phyloP scores from a whole-genome alignment of 495 filamentous ascomycete genomes.

The Daldinia loculata region DNA sequence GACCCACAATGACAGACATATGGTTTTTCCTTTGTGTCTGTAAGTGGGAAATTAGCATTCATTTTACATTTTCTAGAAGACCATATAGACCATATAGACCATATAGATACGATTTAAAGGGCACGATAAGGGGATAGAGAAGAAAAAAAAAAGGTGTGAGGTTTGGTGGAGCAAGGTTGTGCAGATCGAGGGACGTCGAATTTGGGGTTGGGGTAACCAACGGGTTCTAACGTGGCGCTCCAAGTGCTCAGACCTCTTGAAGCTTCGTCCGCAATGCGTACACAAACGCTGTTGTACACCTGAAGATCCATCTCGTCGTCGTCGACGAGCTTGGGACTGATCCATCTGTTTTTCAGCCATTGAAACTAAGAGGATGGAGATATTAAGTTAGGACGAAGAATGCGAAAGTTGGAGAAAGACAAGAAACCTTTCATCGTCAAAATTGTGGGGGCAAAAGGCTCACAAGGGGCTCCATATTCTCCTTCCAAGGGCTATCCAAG shows the following conservation, averaged over 20 bases:
- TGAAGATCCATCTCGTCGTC: conserved; percentile 48
- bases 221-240: conserved; percentile 65
- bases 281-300: conserved; percentile 45
- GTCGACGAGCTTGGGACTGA: conserved; percentile 46
- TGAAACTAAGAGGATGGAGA: conserved; percentile 24
- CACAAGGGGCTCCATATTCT: conserved; percentile 18
- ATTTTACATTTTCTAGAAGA: neutral
- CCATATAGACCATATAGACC: neutral
- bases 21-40: conserved; percentile 65
- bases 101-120: neutral
- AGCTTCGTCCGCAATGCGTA: conserved; percentile 48
- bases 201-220: conserved; percentile 50
- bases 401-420: conserved; percentile 39
- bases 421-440: conserved; percentile 44
- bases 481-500: conserved; percentile 11
- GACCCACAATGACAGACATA: conserved; percentile 65
- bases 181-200: conserved; percentile 29
- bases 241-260: conserved; percentile 57
- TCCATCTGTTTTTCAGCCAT: conserved; percentile 50
- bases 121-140: neutral
- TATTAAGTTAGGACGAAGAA: conserved; percentile 36
- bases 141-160: neutral
- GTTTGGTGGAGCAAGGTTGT: conserved; percentile 29
- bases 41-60: conserved; percentile 31
- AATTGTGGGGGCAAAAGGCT: conserved; percentile 40